Conservation (phyloP, 805 yeast species). For the Schizosaccharomyces lindneri region DNA sequence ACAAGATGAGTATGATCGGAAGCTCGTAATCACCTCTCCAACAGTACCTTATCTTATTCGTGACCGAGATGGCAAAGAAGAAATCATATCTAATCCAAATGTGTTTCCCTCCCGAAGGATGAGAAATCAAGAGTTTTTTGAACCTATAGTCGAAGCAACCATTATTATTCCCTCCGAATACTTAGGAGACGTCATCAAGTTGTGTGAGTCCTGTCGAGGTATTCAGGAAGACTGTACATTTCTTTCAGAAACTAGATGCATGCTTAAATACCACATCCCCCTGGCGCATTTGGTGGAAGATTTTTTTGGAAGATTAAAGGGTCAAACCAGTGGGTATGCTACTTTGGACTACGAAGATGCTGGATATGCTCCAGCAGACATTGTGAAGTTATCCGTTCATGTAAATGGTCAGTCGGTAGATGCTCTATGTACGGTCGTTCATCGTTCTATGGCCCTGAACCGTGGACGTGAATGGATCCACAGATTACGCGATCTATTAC, state of each 20-base stretch:
- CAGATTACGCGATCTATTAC: conserved; percentile 52
- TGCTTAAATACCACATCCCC: conserved; percentile 59
- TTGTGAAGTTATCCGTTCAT: conserved; percentile 65
- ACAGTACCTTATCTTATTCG: conserved; percentile 75
- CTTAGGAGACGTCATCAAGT: conserved; percentile 60
- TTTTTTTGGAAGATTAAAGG: conserved; percentile 79
- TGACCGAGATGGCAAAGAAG: conserved; percentile 37
- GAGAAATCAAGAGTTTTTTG: conserved; percentile 32
- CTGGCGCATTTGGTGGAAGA: conserved; percentile 80
- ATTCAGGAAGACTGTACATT: conserved; percentile 56
- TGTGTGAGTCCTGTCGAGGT: conserved; percentile 71
- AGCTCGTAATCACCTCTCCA: conserved; percentile 77
- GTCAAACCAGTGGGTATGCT: conserved; percentile 77
- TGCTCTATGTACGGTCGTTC: conserved; percentile 80
- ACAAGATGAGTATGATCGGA: conserved; percentile 83
- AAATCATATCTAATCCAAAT: conserved; percentile 65
- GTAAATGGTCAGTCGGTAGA: conserved; percentile 79
- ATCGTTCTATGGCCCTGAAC: conserved; percentile 44
- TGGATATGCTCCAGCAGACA: conserved; percentile 58
- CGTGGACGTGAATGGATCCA: conserved; percentile 65
- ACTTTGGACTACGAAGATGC: conserved; percentile 85
- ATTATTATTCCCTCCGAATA: conserved; percentile 83
- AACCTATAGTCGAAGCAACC: conserved; percentile 73
- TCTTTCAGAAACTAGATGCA: conserved; percentile 45
- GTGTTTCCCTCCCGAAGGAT: conserved; percentile 52